phyloP scores from a whole-genome alignment of 2,329 filamentous ascomycete species.

The Stagonosporopsis rhizophila region DNA sequence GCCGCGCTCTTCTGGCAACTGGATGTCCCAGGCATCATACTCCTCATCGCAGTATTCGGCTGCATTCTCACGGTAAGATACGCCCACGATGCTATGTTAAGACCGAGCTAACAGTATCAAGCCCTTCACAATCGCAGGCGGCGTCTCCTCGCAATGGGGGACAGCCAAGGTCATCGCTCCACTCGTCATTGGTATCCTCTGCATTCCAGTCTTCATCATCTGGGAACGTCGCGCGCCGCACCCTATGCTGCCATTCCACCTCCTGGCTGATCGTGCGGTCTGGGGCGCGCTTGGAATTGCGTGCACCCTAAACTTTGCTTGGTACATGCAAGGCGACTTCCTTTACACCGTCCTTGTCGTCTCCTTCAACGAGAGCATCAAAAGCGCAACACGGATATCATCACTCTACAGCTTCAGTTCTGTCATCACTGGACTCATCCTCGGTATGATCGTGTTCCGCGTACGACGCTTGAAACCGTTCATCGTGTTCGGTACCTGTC shows the following conservation, averaged over 20 bases:
- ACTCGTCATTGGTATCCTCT: slow-evolving; percentile 58
- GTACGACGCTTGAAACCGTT: slow-evolving; percentile 68
- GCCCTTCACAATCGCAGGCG: slow-evolving; percentile 63
- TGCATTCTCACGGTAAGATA: slow-evolving; percentile 51
- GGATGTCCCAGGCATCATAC: slow-evolving; percentile 58
- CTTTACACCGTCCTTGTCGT: slow-evolving; percentile 69
- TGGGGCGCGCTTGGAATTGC: slow-evolving; percentile 70
- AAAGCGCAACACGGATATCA: slow-evolving; percentile 64
- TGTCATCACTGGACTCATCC: slow-evolving; percentile 63
- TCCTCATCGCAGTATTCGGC: slow-evolving; percentile 57
- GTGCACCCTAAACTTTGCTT: slow-evolving; percentile 43
- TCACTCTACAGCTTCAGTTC: slow-evolving; percentile 66
- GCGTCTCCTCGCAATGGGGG: slow-evolving; percentile 57
- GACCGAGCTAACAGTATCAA: background rate
- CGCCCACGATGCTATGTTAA: background rate
- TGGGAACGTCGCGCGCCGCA: slow-evolving; percentile 62
- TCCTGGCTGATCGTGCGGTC: slow-evolving; percentile 69
- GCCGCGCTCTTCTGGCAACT: slow-evolving; percentile 64
- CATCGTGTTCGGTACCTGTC: slow-evolving; percentile 65
- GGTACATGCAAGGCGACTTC: slow-evolving; percentile 70
- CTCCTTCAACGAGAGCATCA: slow-evolving; percentile 65
- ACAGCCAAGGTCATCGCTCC: slow-evolving; percentile 60
- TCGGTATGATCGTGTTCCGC: slow-evolving; percentile 63
- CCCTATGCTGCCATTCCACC: slow-evolving; percentile 65
- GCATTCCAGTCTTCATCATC: slow-evolving; percentile 58